Evolutionary conservation across 805 yeast species (phyloP), one percentile per base, ranked within the genome.

Genomic region (Ogataea corticis): DNA sequence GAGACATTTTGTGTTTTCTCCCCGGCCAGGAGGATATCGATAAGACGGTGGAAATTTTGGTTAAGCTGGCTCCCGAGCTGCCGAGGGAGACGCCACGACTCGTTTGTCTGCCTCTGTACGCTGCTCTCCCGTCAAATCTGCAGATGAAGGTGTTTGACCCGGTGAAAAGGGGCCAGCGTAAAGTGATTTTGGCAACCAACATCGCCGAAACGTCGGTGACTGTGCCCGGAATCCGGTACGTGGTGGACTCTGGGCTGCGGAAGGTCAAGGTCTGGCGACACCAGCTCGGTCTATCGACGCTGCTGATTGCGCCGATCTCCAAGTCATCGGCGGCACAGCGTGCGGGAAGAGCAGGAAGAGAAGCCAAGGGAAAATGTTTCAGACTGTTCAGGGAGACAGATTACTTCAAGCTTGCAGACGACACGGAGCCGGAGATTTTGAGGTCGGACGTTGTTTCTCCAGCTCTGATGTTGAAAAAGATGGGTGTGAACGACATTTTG

Each of bases 331-430:
- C 98, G 0, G 79, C 87, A 29, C 99, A 94, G 70, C 74, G 99
- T 67, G 82, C 91, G 37, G 99, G 99, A 64, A 87, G 99, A 75
- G 98, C 99, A n/a, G 99, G 99, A 50, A 88, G 99, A 80, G 98
- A 94, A 68, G 76, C 82, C 14, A 80, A 85, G 25, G 99, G 99
- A 34, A 92, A 92, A 63, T 87, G 94, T 35, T 94, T 75, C 66
- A 70, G 98, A 48, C 68, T 94, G 30, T 94, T 85, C 63, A 82
- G 87, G 39, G 98, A 92, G 56, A 62, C 69, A 1, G 84, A 87
- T 46, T 92, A 79, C 56, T 47, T 65, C 3, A 75, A 75, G 51
- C 69, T 94, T 43, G 82, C 85, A 0, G 69, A 73, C 38, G 94
- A 89, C 59, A 92, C 96, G 4, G 98, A 92, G 58, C 92, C 99